phyloP scores from a whole-genome alignment of 23 red algal genomes.

The Rhodosorus marinus region DNA sequence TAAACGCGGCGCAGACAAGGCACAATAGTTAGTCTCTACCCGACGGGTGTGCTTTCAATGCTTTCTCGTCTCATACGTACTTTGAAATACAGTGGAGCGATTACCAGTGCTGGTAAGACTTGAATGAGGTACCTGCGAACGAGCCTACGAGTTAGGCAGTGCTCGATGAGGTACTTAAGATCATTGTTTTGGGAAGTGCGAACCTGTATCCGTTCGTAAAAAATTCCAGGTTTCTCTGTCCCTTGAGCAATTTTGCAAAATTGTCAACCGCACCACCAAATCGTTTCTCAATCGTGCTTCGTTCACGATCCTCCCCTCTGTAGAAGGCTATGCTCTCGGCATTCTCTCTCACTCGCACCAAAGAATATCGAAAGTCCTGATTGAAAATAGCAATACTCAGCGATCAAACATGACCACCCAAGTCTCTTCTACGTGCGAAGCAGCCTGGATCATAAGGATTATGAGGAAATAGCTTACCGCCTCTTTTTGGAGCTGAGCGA shows the following conservation, averaged over 20 bases:
- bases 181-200: no score
- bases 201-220: slow-evolving; percentile 89
- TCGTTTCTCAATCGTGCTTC: slow-evolving; percentile 10
- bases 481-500: slow-evolving; percentile 64
- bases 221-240: slow-evolving; percentile 69
- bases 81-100: slow-evolving; percentile 83
- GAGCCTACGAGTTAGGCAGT: no score
- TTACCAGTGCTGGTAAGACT: slow-evolving; percentile 69
- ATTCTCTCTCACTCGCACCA: slow-evolving; percentile 89
- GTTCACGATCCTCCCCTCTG: slow-evolving; percentile 53
- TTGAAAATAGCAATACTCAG: no score
- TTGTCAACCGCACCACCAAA: slow-evolving; percentile 49
- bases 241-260: slow-evolving; percentile 33
- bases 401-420: no score
- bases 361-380: slow-evolving; percentile 86
- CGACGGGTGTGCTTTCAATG: no score
- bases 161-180: no score
- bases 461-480: no score
- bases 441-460: no score
- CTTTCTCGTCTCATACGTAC: no score
- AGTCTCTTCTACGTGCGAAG: no score
- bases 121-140: slow-evolving; percentile 91
- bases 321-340: slow-evolving; percentile 91
- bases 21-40: no score
- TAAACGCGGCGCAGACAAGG: no score